Evolutionary conservation across 2,329 filamentous ascomycete species (phyloP), one percentile per base, ranked within the genome.

Genomic region (Fusarium albosuccineum): DNA sequence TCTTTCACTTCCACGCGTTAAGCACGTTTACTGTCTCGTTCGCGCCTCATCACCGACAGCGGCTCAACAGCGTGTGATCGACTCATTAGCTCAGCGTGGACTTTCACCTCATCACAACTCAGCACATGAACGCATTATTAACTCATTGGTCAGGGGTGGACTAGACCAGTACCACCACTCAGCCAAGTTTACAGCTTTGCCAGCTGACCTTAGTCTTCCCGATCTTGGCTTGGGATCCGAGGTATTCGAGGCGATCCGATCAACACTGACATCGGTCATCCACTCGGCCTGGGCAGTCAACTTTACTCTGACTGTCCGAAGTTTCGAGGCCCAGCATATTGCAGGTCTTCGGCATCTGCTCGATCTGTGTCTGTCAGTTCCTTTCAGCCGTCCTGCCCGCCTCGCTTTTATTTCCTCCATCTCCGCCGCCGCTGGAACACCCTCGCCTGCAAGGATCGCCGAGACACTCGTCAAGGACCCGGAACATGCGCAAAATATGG

Each of bases 221-320:
- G 74, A 79, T 44, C 77, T 85, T 11, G 82, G 83, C 7, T 75
- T 85, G 2, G 55, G 67, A 3, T 9, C 51, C 0, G 67, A 75
- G 0, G 68, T 62, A 6, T 73, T 75, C 13, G 64, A 71, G 2
- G 68, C 74, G 5, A 62, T 82, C 2, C 53, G 62, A 13, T 56
- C 64, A 11, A 63, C 73, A 1, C 63, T 85, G 30, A 83, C 82
- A 0, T 70, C 75, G 1, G 79, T 85, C 39, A 81, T 86, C 26
- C 84, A 87, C 74, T 79, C 78, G 37, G 83, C 84, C 6, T 86
- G 85, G 85, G 78, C 83, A 6, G 85, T 87, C 39, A 87, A 87
- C 73, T 87, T 87, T 76, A 86, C 83, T 63, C 75, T 85, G 49
- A 76, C 76, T 5, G 79, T 86, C 9, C 72, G 74, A 13, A 83